phyloP scores from a whole-genome alignment of 106 monocot genomes.

The Gastrodia elata region DNA sequence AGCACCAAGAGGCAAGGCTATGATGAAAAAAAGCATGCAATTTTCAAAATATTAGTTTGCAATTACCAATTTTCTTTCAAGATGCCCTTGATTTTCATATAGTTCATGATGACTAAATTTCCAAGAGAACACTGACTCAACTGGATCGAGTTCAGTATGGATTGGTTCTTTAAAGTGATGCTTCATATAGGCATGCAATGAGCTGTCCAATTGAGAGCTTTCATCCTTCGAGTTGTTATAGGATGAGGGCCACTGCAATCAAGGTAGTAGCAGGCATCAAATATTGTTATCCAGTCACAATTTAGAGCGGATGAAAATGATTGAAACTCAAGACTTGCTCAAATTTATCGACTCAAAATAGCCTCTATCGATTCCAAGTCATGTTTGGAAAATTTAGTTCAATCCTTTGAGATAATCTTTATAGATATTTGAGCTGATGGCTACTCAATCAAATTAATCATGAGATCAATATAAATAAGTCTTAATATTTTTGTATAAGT shows the following conservation, averaged over 20 bases:
- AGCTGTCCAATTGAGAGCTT: background rate
- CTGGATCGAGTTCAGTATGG: background rate
- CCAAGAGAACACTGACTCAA: conserved; percentile 4
- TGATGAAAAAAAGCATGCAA: background rate
- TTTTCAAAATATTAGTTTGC: background rate
- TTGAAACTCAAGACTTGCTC: too few species aligned
- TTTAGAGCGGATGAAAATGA: too few species aligned
- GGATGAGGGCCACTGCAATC: conserved; percentile 1
- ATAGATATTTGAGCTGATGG: too few species aligned
- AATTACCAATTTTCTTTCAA: conserved; percentile 7
- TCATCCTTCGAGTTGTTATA: conserved; percentile 2
- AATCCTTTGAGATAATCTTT: too few species aligned
- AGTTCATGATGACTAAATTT: background rate
- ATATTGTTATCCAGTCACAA: too few species aligned
- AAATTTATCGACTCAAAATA: too few species aligned
- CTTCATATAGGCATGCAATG: background rate
- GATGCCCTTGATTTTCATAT: conserved; percentile 3
- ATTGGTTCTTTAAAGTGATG: background rate
- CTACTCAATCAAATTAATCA: too few species aligned
- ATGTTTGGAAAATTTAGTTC: too few species aligned
- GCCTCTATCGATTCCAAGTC: too few species aligned
- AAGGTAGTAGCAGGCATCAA: background rate
- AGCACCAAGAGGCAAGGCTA: background rate
- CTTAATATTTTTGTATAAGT: too few species aligned
- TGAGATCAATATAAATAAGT: too few species aligned